Evolutionary conservation across 129 eudicot species (phyloP), one percentile per base, ranked within the genome.

Genomic region (Apium graveolens): DNA sequence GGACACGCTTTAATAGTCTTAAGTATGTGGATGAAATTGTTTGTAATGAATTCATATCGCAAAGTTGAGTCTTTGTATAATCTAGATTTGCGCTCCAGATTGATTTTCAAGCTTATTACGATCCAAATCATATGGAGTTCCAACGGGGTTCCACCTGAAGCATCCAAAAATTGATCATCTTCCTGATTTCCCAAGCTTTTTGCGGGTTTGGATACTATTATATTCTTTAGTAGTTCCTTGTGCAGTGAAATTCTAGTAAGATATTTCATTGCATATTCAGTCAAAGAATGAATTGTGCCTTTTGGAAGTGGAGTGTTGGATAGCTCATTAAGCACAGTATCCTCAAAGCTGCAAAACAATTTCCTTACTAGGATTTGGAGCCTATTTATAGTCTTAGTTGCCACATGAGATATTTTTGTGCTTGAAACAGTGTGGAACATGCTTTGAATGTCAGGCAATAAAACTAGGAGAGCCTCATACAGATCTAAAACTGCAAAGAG

Each of bases 251-350:
- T 51, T 55, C 29, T 27, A 24, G 12, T 17, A 27, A 80, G 8
- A 55, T 51, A 80, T 4, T 41, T 32, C 78, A 80, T 80, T 14
- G 63, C 76, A 53, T 80, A 80, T 34, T 27, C 17, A 12, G 82
- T 80, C 14, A 80, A 73, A n/a, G 78, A 48, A 42, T 80, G 82
- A 39, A 80, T 27, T n/a, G 26, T 26, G 51, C 82, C 78, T 27
- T 41, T 2, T 17, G 71, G 26, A 55, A n/a, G 55, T 32, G 46
- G 65, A 8, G n/a, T 31, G 18, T 26, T 73, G 2, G 13, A 60
- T n/a, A n/a, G 16, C 68, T 60, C 68, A 26, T 60, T 60, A 26
- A 60, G 68, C 68, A 60, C 68, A n/a, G 68, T 60, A 26, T 60
- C 68, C 68, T 60, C 34, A 7, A 60, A 60, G 68, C 68, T 60